Percentiles rank a stretch among this genome's conserved stretches.
Conservation (phyloP, 257 asterid species). For the Petunia axillaris region DNA sequence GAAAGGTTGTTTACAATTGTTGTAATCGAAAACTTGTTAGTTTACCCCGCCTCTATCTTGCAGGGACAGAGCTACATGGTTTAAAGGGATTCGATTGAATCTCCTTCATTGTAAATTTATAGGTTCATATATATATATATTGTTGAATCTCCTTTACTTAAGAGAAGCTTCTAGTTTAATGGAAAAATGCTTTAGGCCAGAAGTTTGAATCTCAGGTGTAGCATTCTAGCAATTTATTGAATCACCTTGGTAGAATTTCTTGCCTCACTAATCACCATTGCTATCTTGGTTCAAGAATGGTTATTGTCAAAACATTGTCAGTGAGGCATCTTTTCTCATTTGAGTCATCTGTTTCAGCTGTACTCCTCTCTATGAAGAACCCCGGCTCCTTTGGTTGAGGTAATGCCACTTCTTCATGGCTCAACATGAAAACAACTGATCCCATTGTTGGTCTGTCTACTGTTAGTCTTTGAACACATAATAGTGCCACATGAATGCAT, state of each 20-base stretch:
- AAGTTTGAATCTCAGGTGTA: no score
- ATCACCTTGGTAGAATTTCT: no score
- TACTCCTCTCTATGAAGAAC: slow-evolving; percentile 37
- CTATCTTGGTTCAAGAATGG: slow-evolving; percentile 38
- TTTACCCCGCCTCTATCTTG: neutral
- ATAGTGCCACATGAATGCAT: slow-evolving; percentile 48
- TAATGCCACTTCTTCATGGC: slow-evolving; percentile 36
- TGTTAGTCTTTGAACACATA: slow-evolving; percentile 44
- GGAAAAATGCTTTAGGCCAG: no score
- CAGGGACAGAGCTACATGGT: neutral
- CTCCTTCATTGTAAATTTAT: neutral
- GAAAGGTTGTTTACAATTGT: neutral
- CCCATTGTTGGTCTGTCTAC: slow-evolving; percentile 45
- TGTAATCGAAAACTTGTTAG: neutral
- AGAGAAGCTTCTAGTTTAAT: no score
- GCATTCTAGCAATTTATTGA: no score
- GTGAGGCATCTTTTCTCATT: slow-evolving; percentile 9
- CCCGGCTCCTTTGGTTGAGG: slow-evolving; percentile 54
- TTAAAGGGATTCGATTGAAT: neutral
- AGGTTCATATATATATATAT: no score
- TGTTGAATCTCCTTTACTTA: no score
- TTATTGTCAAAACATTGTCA: slow-evolving; percentile 29
- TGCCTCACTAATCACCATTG: neutral
- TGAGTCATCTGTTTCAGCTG: slow-evolving; percentile 14
- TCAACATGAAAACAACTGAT: slow-evolving; percentile 46